Base-by-base conservation (phyloP, 73 alveolate genomes). In the Symbiodinium pilosum region DNA sequence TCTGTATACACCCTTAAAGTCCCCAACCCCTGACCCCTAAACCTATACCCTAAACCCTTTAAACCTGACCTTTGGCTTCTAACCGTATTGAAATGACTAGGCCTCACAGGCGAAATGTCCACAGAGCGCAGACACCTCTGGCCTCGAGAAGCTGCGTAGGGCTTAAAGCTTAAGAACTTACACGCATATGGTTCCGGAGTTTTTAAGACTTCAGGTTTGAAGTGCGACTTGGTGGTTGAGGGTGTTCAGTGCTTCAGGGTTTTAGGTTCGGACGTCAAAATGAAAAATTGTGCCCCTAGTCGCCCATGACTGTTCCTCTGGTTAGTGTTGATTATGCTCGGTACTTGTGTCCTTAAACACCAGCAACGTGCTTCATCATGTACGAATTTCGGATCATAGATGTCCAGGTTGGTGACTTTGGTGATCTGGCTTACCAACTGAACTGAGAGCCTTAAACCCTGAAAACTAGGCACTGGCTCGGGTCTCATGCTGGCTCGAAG, bases 81-180 rank as follows among this genome's bases (percentile, higher is more conserved):
- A 16, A 8, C 64, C 24, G 8, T 47, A 47, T 11, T 11, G 68
- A 2, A 51, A 51, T 2, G 36, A 30, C 32, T 6, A 6, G 59
- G 59, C 96, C 96, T 89, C 32, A 43, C 96, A 89, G 30, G 96
- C 96, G 34, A 89, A 89, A 52, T 89, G 96, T 4, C 96, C 96
- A 52, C 96, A 89, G 26, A 89, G 47, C 26, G 87, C 96, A 7
- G 96, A 89, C 96, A 89, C 96, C 34, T 89, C 96, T 6, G 96
- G 96, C 96, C 96, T 89, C 81, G 11, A 12, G 8, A 16, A 68
- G 20, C 20, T 8, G 59, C 30, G 11, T 34, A 32, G 73, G 69
- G 43, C 28, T 52, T 43, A 8, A 16, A 32, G 73, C 34, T 56
- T 20, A 56, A 56, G 73, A 16, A 47, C 16, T 47, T 47, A 47